Percentiles rank a stretch among this genome's conserved stretches.
Conservation (phyloP, 176 grass and related monocot genomes). For the Aegilops longissima region DNA sequence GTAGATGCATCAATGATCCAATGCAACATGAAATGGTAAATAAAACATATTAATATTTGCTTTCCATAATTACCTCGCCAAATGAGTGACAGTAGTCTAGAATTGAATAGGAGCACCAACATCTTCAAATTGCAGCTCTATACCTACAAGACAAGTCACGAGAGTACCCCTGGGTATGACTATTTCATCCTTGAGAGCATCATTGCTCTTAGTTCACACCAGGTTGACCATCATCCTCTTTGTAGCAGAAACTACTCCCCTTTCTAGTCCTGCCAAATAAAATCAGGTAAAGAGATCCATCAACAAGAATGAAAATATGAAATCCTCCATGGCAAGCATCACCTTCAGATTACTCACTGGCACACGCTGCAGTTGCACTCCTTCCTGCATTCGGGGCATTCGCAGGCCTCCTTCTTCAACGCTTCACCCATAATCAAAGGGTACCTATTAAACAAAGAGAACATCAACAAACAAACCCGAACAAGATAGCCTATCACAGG, state of each 20-base stretch:
- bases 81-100: conserved; percentile 1
- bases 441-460: conserved; percentile 43
- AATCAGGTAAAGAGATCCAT: neutral
- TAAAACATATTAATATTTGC: neutral
- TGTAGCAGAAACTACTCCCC: conserved; percentile 52
- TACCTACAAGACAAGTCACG: conserved; percentile 39
- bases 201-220: neutral
- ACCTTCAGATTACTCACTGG: conserved; percentile 43
- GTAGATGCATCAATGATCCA: neutral
- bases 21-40: neutral
- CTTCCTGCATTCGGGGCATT: conserved; percentile 65
- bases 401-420: conserved; percentile 25
- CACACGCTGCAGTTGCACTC: conserved; percentile 73
- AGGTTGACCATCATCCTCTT: conserved; percentile 34
- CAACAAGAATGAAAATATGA: neutral
- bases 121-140: neutral
- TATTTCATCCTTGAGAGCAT: conserved; percentile 9
- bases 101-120: conserved; percentile 47
- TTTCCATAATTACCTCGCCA: neutral
- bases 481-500: neutral
- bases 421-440: conserved; percentile 51
- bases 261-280: conserved; percentile 62
- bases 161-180: conserved; percentile 43
- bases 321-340: neutral
- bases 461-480: neutral